A percentile compares a stretch with the other conserved stretches of the same genome.
Conservation (phyloP, 805 yeast species). For the Naumovozyma castellii region DNA sequence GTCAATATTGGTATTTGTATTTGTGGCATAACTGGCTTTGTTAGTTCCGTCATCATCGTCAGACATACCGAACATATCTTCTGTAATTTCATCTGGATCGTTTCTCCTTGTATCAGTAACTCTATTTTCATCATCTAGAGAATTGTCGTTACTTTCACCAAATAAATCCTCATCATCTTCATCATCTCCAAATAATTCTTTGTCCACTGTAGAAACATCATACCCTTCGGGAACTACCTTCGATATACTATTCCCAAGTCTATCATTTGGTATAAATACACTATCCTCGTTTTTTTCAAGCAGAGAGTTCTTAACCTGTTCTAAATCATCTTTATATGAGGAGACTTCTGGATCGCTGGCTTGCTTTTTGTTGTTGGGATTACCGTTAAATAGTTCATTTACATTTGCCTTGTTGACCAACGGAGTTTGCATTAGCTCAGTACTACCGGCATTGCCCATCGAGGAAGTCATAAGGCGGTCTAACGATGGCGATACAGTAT, state of each 20-base stretch:
- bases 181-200: slow-evolving; percentile 28
- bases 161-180: slow-evolving; percentile 31
- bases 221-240: not conserved
- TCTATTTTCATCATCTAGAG: slow-evolving; percentile 9
- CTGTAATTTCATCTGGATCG: slow-evolving; percentile 23
- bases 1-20: slow-evolving; percentile 5
- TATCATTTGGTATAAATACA: not conserved
- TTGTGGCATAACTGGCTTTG: not conserved
- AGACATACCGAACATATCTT: slow-evolving; percentile 26
- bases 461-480: not conserved
- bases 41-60: slow-evolving; percentile 20
- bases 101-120: slow-evolving; percentile 3
- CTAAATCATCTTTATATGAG: not conserved
- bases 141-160: slow-evolving; percentile 29
- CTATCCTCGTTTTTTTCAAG: not conserved
- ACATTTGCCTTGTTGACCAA: not conserved
- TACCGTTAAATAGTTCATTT: not conserved
- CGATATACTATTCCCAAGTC: too few species aligned
- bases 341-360: not conserved
- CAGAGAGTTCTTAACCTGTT: not conserved
- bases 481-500: not conserved
- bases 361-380: not conserved
- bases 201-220: slow-evolving; percentile 15
- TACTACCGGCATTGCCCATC: not conserved
- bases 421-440: not conserved